phyloP scores from a whole-genome alignment of 179 eudicot genomes.

The Nepenthes alata region DNA sequence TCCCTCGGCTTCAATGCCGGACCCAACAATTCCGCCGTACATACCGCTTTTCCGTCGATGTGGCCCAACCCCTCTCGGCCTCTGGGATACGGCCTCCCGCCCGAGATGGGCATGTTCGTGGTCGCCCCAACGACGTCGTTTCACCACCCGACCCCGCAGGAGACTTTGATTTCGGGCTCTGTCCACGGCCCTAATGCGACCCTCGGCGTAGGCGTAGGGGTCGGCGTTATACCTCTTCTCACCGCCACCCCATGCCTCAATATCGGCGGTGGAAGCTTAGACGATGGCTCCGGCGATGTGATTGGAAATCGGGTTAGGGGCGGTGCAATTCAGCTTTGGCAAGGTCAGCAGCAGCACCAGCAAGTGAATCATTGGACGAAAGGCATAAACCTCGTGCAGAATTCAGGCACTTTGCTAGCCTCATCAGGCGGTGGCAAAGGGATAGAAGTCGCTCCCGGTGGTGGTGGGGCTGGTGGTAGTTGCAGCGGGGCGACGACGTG shows the following conservation, averaged over 20 bases:
- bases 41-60: slow-evolving; percentile 12
- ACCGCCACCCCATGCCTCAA: slow-evolving; percentile 14
- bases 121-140: slow-evolving; percentile 44
- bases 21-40: background rate
- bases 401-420: slow-evolving; percentile 5
- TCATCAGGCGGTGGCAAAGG: background rate
- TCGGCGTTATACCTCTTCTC: slow-evolving; percentile 28
- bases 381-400: slow-evolving; percentile 20
- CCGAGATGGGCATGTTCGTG: slow-evolving; percentile 63
- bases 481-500: slow-evolving; percentile 31
- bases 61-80: slow-evolving; percentile 16
- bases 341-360: slow-evolving; percentile 8
- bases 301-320: too few species aligned
- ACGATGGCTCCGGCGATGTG: background rate
- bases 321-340: slow-evolving; percentile 13
- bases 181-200: slow-evolving; percentile 9
- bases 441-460: background rate
- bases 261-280: slow-evolving; percentile 2
- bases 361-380: background rate
- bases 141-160: slow-evolving; percentile 16
- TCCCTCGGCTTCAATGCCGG: slow-evolving; percentile 68
- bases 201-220: slow-evolving; percentile 2
- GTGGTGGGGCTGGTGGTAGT: background rate
- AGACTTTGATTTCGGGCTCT: background rate
- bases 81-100: slow-evolving; percentile 27